Evolutionary conservation across 306 rosid genomes (phyloP), one percentile per base, ranked within the genome.

Genomic region (Lathyrus aphaca): DNA sequence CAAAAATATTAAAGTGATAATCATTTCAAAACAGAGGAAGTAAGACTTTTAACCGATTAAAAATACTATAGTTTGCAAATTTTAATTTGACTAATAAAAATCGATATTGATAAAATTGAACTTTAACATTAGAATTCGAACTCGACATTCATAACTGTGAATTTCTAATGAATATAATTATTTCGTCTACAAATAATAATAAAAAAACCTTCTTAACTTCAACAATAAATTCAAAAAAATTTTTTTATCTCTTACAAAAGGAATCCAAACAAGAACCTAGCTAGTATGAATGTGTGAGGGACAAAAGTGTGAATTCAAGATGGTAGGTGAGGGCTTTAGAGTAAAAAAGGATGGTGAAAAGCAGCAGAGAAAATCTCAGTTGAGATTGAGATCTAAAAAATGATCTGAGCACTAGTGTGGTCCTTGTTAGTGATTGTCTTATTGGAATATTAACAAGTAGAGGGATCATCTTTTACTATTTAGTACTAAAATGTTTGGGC

Each of bases 371-470:
- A 81, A 80, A 89, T 89, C 96, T 80, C 86, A 84, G 87, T 83
- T 85, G 69, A 85, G 91, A 87, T 80, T 82, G 83, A 80, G 77
- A 83, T 90, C 93, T 85, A 90, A 78, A 87, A 78, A 73, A 83
- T 87, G 79, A 85, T 76, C 75, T 81, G 62, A 32, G 46, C 5
- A 13, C 46, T 13, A 27, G 62, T 62, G 87, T 84, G 89, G 92
- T 87, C 92, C 89, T 78, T 64, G 19, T 18, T 77, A 63, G 65
- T 39, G 74, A 79, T 70, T 86, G 79, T 71, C 81, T 81, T 81
- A 74, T 74, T 74, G 82, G 80, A 18, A 30, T 17, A 61, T 32
- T n/a, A 53, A 21, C 32, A 30, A 25, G 19, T 13, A 23, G 71
- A 56, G 58, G 79, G 69, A 65, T 68, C 68, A 65, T 68, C 68